Conservation (phyloP, 2,329 filamentous ascomycete species). For the Fusarium concolor region DNA sequence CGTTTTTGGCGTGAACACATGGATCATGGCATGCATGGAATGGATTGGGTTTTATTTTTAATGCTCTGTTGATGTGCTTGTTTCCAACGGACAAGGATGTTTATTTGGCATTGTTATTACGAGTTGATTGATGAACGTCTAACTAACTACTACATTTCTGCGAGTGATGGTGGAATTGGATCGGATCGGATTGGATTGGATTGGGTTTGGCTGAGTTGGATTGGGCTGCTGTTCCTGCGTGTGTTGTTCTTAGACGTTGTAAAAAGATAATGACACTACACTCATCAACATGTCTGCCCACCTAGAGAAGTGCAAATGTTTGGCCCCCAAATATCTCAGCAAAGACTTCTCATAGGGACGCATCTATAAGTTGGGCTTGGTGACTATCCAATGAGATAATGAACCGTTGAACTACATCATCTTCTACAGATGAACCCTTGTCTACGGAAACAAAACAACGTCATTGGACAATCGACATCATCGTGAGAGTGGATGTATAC, state of each 20-base stretch:
- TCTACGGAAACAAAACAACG: constrained; percentile 1
- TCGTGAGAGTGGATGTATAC: constrained; percentile 8
- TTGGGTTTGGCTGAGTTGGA: constrained; percentile 22
- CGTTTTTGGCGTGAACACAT: constrained; percentile 32
- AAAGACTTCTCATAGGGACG: constrained; percentile 7
- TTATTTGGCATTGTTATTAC: constrained; percentile 27
- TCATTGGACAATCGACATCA: constrained; percentile 21
- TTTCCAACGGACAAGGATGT: constrained; percentile 7
- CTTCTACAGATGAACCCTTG: constrained; percentile 17
- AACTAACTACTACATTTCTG: neutral
- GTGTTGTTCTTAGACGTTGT: constrained; percentile 31
- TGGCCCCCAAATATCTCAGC: constrained; percentile 8
- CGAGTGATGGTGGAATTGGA: constrained; percentile 9
- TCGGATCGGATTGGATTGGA: constrained; percentile 22
- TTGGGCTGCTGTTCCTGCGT: constrained; percentile 15
- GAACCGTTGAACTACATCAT: constrained; percentile 11
- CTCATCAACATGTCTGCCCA: neutral
- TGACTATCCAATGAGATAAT: constrained; percentile 23
- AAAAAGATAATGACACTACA: constrained; percentile 33
- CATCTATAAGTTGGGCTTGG: constrained; percentile 1
- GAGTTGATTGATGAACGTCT: constrained; percentile 21
- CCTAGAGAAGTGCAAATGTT: neutral
- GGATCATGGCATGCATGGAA: constrained; percentile 30
- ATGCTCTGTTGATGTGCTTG: constrained; percentile 22
- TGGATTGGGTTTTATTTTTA: constrained; percentile 15